These are phyloP conservation scores for Arctium minus DNA, from an alignment of 129 eudicot species.

Conservation along the genomic window DNA sequence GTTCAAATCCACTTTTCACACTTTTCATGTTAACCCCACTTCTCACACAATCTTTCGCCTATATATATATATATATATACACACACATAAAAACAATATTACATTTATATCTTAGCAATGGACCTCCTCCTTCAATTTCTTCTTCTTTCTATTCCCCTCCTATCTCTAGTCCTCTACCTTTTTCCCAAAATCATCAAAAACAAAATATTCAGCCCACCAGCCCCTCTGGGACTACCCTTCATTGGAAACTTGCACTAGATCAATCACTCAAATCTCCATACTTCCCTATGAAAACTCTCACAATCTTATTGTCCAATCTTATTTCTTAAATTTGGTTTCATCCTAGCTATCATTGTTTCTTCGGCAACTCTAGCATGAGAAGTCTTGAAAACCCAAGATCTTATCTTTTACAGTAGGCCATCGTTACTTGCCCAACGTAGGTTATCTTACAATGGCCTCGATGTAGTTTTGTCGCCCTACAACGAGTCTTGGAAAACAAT, in stretches of 20 bases:
- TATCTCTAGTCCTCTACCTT: conserved; percentile 12
- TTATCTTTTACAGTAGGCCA: conserved; percentile 14
- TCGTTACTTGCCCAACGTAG: neutral
- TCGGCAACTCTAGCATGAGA: conserved; percentile 20
- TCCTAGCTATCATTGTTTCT: conserved; percentile 15
- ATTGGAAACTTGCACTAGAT: conserved; percentile 31
- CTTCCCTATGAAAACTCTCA: conserved; percentile 22
- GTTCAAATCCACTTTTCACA: too few species aligned
- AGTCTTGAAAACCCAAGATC: conserved; percentile 18
- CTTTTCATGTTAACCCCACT: too few species aligned
- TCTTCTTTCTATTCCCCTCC: conserved; percentile 6
- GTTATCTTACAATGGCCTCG: conserved; percentile 12
- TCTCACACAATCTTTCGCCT: too few species aligned
- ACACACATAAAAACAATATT: too few species aligned
- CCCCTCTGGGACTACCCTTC: conserved; percentile 24
- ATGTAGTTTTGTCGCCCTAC: conserved; percentile 6
- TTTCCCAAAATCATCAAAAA: conserved; percentile 11
- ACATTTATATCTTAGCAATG: conserved; percentile 27
- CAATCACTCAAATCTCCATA: conserved; percentile 14
- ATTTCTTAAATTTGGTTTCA: conserved; percentile 10
- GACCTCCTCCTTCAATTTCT: neutral
- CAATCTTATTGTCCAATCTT: conserved; percentile 23
- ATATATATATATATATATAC: too few species aligned
- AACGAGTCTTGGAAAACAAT: conserved; percentile 9
- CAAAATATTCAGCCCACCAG: conserved; percentile 12